Base-by-base conservation (phyloP, 345 rosid genomes). In the Arabis alpina region DNA sequence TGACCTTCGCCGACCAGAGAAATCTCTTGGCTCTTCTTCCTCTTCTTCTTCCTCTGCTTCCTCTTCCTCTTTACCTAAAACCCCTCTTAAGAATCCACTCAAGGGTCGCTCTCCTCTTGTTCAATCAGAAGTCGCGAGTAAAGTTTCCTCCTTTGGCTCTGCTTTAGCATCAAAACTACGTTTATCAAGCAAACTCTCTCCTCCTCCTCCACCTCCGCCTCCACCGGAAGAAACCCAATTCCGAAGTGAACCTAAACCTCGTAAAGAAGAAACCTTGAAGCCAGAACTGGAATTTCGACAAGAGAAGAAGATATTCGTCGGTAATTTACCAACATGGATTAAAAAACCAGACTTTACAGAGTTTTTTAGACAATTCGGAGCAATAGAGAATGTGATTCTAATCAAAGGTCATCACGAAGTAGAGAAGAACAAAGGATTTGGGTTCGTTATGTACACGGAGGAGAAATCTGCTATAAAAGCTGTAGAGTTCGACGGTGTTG, bases 311-410 rank as follows among this genome's bases (percentile, higher is more conserved):
- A 83, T 94, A 36, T 94, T 91, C 65, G 79, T 94, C 0, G 99
- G 99, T 15, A 94, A 94, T 36, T 74, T 94, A 50, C 97, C 99
- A 6, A 78, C 76, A 37, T 94, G 96, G 99, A 81, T 94, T 8
- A 91, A 85, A 71, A 94, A 94, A 67, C 86, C 76, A 10, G 91
- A 86, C 58, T 63, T 91, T 0, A 61, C 75, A 2, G 95, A 91
- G 70, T 83, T 89, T 53, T 91, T 94, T 70, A 81, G 97, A 25
- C 97, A 91, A 3, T 94, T 94, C 44, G 99, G 99, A 28, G 91
- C 95, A 1, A 88, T 94, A 72, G 72, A 82, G 73, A 84, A 80
- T 41, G 86, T 80, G 19, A 79, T 94, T 74, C 74, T 91, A 36
- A 88, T 94, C 39, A 87, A 82, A 76, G 87, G 95, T 3, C 86